Base-by-base conservation (phyloP, 2,329 filamentous ascomycete genomes). In the Penicillium digitatum region DNA sequence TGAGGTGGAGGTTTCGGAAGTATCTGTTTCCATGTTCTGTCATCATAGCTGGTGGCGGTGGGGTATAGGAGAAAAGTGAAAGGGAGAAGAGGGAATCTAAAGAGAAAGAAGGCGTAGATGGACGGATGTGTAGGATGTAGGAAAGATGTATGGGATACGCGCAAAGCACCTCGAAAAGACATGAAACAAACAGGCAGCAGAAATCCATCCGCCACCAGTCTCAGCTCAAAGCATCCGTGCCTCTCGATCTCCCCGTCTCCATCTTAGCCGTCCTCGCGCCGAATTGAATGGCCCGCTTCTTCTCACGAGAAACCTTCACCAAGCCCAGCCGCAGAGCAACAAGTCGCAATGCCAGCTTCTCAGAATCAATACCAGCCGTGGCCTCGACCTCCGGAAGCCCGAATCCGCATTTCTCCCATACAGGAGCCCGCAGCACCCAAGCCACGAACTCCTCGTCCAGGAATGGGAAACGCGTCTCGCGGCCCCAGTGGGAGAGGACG, bases 221-320 rank as follows among this genome's bases (percentile, higher is more conserved):
- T 71, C 62, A 74, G 49, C 51, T 63, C 48, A 77, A 61, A 7
- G 82, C 64, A 44, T 84, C 82, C 3, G 88, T 90, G 0, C 88
- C 88, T 65, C 87, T 90, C 12, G 82, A 82, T 65, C 78, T 83
- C 35, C 78, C 74, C 44, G 67, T 74, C 68, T 90, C 86, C 85
- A 93, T 92, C 76, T 92, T 94, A 14, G 89, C 89, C 3, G 89
- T 92, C 62, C 88, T 79, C 3, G 89, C 85, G 14, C 89, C 89
- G 67, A 94, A 94, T 72, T 94, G 89, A 55, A 92, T 91, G 18
- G 93, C 93, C 67, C 92, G 81, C 75, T 99, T 99, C 80, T 94
- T 96, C 74, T 97, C 92, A n/a, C 76, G 76, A 5, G 93, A 87
- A 1, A 91, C 89, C 6, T 74, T 75, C 2, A 71, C 71, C 82